These are phyloP conservation scores for Chlamydomonas asymmetrica DNA, from an alignment of 139 green algal species.

Conservation along the genomic window DNA sequence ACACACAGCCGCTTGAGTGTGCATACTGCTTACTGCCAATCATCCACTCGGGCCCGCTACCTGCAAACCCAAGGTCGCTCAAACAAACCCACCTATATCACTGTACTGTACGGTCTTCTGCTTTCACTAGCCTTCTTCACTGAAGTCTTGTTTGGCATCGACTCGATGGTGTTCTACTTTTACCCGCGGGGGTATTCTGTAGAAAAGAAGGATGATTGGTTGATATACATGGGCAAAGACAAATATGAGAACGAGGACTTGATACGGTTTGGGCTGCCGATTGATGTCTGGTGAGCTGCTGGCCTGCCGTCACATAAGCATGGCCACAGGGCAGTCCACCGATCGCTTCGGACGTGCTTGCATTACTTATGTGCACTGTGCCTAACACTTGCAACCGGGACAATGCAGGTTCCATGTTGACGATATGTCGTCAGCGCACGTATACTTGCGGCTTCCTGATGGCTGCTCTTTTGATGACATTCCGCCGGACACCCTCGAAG, in stretches of 20 bases:
- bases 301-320: neutral
- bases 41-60: no score
- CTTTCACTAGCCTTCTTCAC: no score
- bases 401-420: constrained; percentile 93
- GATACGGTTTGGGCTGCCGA: constrained; percentile 80
- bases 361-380: no score
- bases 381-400: no score
- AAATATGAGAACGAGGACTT: constrained; percentile 95
- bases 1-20: no score
- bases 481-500: constrained; percentile 81
- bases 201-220: constrained; percentile 65
- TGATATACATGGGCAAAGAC: constrained; percentile 88
- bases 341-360: neutral
- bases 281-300: constrained; percentile 58
- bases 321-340: neutral
- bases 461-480: constrained; percentile 75
- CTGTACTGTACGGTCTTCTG: no score
- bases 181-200: constrained; percentile 59
- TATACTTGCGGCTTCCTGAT: constrained; percentile 89
- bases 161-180: constrained; percentile 90
- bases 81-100: no score
- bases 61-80: no score
- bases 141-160: no score
- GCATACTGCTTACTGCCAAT: no score
- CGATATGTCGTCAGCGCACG: constrained; percentile 92